Conservation (phyloP, 768 basidiomycete species). For the Coprinellus micaceus region DNA sequence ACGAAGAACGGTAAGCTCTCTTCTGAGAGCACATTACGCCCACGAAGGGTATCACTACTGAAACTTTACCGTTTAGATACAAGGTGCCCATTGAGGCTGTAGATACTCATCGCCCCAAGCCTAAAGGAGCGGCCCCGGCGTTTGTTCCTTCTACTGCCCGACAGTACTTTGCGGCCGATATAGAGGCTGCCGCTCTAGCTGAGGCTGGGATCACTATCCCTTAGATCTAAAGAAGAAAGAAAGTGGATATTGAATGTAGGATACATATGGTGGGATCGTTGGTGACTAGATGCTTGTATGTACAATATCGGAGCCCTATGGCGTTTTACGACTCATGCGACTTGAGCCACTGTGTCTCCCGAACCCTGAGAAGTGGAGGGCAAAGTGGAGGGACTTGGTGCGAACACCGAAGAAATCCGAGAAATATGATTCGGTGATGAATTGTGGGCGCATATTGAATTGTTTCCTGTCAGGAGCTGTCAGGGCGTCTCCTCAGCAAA, state of each 20-base stretch:
- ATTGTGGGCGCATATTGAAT: conserved; percentile 1
- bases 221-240: neutral
- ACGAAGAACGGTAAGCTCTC: conserved; percentile 76
- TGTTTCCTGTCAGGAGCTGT: neutral
- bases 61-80: conserved; percentile 52
- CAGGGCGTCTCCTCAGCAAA: neutral
- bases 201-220: neutral
- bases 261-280: too few relatives aligned
- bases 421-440: neutral
- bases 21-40: neutral
- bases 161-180: conserved; percentile 37
- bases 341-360: neutral
- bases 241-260: too few relatives aligned
- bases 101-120: conserved; percentile 82
- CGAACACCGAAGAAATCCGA: neutral
- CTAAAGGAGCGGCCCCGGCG: conserved; percentile 35
- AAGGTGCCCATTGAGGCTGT: conserved; percentile 89
- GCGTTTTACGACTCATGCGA: too few relatives aligned
- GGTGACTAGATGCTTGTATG: too few relatives aligned
- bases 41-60: too few relatives aligned
- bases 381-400: neutral
- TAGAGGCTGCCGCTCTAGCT: neutral
- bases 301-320: too few relatives aligned
- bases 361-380: neutral
- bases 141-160: conserved; percentile 35